Conservation (phyloP, 306 rosid species). For the Begonia loranthoides region DNA sequence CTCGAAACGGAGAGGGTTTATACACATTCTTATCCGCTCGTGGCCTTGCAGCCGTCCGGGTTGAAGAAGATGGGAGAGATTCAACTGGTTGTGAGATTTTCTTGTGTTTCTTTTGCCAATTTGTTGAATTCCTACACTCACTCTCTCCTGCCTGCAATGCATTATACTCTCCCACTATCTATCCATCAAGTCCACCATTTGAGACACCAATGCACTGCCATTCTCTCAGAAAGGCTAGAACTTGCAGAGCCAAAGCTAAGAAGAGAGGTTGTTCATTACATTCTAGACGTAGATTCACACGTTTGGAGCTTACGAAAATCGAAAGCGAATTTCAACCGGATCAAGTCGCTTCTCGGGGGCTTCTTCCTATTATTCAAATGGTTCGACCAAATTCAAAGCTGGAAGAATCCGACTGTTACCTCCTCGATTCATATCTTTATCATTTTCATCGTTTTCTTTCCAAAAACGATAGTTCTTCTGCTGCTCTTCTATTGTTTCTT, state of each 20-base stretch:
- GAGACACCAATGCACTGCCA: slow-evolving; percentile 19
- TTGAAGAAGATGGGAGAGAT: slow-evolving; percentile 40
- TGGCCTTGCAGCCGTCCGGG: slow-evolving; percentile 23
- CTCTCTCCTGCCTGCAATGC: slow-evolving; percentile 30
- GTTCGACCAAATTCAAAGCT: slow-evolving; percentile 14
- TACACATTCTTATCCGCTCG: slow-evolving; percentile 33
- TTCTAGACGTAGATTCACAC: slow-evolving; percentile 26
- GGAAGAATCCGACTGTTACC: slow-evolving; percentile 16
- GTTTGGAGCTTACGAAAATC: slow-evolving; percentile 38
- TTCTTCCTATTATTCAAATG: slow-evolving; percentile 4
- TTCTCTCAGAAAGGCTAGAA: slow-evolving; percentile 14
- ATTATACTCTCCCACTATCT: slow-evolving; percentile 24
- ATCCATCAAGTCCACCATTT: slow-evolving; percentile 24
- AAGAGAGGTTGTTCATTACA: slow-evolving; percentile 29
- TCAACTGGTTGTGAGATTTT: slow-evolving; percentile 40
- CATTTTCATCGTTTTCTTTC: slow-evolving; percentile 12
- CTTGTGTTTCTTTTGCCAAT: slow-evolving; percentile 27
- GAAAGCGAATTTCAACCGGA: slow-evolving; percentile 21
- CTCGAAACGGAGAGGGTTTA: slow-evolving; percentile 26
- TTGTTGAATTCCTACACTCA: slow-evolving; percentile 23
- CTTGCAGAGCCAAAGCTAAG: slow-evolving; percentile 30
- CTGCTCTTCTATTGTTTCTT: slow-evolving; percentile 3
- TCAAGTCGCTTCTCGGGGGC: slow-evolving; percentile 11
- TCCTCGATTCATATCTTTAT: slow-evolving; percentile 11
- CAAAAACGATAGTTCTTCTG: slow-evolving; percentile 13